Evolutionary conservation across 306 rosid species (phyloP), one percentile per base, ranked within the genome.

Genomic region (Urtica urens): DNA sequence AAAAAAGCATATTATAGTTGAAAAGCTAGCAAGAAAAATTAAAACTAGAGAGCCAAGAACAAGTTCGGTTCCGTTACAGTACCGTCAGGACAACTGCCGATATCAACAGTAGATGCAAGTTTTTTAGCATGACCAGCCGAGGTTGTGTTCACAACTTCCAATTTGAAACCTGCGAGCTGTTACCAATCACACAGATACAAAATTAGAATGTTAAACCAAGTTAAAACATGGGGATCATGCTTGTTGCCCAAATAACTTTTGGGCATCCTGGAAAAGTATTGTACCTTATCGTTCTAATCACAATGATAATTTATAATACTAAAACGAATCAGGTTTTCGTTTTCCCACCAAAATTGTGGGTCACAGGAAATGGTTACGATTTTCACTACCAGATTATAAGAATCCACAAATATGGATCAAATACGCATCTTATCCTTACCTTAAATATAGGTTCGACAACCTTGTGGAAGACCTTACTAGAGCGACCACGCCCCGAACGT

Each of bases 81-180:
- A 90, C 99, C 99, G 72, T 90, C 99, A 51, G 99, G 95, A 60
- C 99, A 90, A 39, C 65, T 56, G 76, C 84, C 69, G 66, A 90
- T 90, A 74, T 90, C 99, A 48, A 82, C 95, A 60, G 64, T 79
- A 24, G 87, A 79, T 63, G 99, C 99, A 57, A 90, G 94, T 41
- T 45, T 69, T 68, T 54, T 75, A 55, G 99, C 99, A 79, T 90
- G 99, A 63, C 95, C 99, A 10, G 95, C 95, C 55, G 78, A 71
- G 54, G 92, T 90, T 28, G 99, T 90, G 60, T 90, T 85, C 48
- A 79, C 82, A 12, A 90, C 76, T 80, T 90, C 95, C 94, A 85
- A 68, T 74, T 76, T 78, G 74, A 85, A 90, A 71, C 99, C 99
- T 64, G 99, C 95, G 71, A 90, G 99, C 99, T 90, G 95, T 60